Evolutionary conservation across 768 basidiomycete genomes (phyloP).

Genomic region (Xerocomellus amylosporus): DNA sequence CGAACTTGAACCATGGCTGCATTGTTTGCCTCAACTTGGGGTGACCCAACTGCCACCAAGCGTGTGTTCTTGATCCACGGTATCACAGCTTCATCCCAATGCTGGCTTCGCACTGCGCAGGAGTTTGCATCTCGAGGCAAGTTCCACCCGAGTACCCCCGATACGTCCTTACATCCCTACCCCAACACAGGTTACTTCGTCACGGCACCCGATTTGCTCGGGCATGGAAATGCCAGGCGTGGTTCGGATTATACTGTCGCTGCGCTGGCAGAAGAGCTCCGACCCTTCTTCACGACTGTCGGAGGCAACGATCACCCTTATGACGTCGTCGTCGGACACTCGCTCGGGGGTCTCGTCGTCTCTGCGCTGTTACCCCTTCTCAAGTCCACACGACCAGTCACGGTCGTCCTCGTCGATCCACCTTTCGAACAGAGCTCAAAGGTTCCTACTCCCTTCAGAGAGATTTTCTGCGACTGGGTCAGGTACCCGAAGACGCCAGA

Average conservation of each 20-base stretch:
- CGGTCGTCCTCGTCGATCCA: conserved; percentile 18
- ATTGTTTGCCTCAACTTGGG: conserved; percentile 12
- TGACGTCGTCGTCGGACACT: conserved; percentile 15
- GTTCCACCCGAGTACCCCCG: not conserved
- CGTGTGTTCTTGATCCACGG: conserved; percentile 20
- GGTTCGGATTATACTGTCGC: conserved; percentile 6
- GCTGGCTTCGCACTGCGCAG: conserved; percentile 10
- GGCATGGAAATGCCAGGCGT: conserved; percentile 9
- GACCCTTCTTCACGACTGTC: not conserved
- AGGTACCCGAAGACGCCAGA: not conserved
- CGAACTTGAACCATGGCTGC: not conserved
- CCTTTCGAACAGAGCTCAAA: conserved; percentile 2
- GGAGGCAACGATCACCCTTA: not conserved
- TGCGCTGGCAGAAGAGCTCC: conserved; percentile 6
- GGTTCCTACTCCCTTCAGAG: rapidly evolving
- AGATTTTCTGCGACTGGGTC: rapidly evolving
- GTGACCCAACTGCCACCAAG: conserved; percentile 12
- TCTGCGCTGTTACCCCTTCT: conserved; percentile 11
- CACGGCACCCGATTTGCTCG: conserved; percentile 19
- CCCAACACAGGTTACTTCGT: conserved; percentile 18
- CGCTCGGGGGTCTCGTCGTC: conserved; percentile 14
- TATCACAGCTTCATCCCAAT: conserved; percentile 7
- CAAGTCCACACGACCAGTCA: not conserved
- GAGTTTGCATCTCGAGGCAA: conserved; percentile 13
- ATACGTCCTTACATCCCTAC: not conserved